Conservation (phyloP, 495 filamentous ascomycete species). For the Apodospora peruviana region DNA sequence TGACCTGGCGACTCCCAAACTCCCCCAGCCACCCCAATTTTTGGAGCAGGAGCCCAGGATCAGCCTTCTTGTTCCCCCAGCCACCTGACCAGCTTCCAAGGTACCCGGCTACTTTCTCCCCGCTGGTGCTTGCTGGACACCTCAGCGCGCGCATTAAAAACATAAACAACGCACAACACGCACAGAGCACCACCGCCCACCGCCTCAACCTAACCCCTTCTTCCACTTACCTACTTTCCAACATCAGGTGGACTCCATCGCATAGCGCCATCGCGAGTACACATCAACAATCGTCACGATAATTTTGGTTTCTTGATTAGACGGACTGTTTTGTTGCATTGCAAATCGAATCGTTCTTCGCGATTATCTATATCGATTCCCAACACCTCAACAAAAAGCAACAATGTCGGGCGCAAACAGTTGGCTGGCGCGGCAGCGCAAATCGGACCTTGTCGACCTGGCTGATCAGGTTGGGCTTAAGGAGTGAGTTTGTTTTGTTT, state of each 20-base stretch:
- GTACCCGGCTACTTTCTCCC: too few species aligned
- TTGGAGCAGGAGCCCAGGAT: neutral
- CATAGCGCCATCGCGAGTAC: too few species aligned
- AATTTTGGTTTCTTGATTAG: neutral
- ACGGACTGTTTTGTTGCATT: constrained; percentile 13
- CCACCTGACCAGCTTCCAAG: neutral
- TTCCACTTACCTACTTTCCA: neutral
- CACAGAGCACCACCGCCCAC: constrained; percentile 6
- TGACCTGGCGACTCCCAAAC: neutral
- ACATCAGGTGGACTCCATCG: constrained; percentile 1
- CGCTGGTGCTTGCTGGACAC: neutral
- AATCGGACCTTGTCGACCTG: constrained; percentile 71
- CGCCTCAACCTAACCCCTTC: neutral
- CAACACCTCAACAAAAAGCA: constrained; percentile 4
- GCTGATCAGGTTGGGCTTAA: constrained; percentile 66
- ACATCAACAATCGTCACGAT: too few species aligned
- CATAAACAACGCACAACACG: constrained; percentile 16
- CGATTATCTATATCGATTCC: constrained; percentile 19
- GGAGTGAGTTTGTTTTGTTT: constrained; percentile 51
- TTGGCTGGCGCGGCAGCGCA: constrained; percentile 81
- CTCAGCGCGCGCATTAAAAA: too few species aligned
- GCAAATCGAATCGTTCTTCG: constrained; percentile 25
- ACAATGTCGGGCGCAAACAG: constrained; percentile 45
- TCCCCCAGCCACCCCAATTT: constrained; percentile 6
- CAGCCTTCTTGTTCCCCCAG: neutral